phyloP scores from a whole-genome alignment of 2,329 filamentous ascomycete species.

The Lachnellula hyalina region DNA sequence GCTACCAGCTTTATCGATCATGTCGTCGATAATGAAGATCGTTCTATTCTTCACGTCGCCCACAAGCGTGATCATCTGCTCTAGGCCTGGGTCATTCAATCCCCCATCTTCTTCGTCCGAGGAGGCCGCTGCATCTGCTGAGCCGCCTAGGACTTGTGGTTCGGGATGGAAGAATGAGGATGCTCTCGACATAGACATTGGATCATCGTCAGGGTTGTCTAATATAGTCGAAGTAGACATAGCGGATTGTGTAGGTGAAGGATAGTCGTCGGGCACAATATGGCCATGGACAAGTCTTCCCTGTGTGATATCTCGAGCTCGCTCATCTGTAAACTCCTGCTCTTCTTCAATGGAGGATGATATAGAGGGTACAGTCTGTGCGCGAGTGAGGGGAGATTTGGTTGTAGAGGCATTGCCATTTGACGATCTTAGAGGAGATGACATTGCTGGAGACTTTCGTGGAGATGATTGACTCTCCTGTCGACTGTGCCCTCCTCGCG shows the following conservation, averaged over 20 bases:
- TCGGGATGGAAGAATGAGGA: constrained; percentile 74
- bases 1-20: constrained; percentile 95
- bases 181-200: constrained; percentile 73
- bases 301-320: constrained; percentile 83
- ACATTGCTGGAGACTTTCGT: constrained; percentile 15
- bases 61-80: constrained; percentile 96
- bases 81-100: constrained; percentile 72
- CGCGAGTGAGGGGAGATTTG: constrained; percentile 21
- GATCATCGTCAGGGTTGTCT: constrained; percentile 61
- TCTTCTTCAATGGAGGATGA: constrained; percentile 28
- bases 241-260: constrained; percentile 69
- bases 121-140: constrained; percentile 73
- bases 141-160: constrained; percentile 68
- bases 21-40: constrained; percentile 95
- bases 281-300: constrained; percentile 89
- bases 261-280: constrained; percentile 89
- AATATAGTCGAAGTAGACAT: constrained; percentile 52
- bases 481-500: constrained; percentile 19
- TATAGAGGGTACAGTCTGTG: constrained; percentile 17
- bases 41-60: constrained; percentile 84
- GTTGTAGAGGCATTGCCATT: constrained; percentile 11
- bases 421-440: constrained; percentile 22
- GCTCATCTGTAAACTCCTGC: constrained; percentile 52
- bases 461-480: constrained; percentile 24
- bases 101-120: constrained; percentile 92